phyloP scores from a whole-genome alignment of 768 basidiomycete species.

The Fomitopsis serialis region DNA sequence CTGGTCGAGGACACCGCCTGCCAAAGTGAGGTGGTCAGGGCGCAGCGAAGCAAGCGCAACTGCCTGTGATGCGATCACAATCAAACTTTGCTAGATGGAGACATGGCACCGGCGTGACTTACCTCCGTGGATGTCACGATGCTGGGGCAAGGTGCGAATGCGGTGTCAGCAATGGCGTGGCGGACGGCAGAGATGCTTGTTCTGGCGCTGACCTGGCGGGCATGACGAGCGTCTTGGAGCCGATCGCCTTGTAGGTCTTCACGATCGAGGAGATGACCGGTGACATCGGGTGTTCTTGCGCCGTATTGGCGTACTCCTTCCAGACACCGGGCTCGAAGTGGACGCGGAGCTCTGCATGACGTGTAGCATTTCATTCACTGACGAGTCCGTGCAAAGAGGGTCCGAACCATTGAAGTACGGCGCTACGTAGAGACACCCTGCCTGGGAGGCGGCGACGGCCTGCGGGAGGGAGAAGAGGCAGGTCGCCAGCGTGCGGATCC shows the following conservation, averaged over 20 bases:
- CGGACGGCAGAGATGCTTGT: no score
- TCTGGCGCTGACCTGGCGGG: slow-evolving; percentile 40
- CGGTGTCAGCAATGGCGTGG: no score
- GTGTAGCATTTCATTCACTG: neutral
- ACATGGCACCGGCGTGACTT: neutral
- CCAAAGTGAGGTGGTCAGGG: slow-evolving; percentile 40
- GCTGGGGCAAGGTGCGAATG: slow-evolving; percentile 16
- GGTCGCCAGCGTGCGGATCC: slow-evolving; percentile 51
- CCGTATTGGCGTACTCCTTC: slow-evolving; percentile 34
- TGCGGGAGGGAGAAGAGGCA: slow-evolving; percentile 51
- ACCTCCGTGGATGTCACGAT: slow-evolving; percentile 38
- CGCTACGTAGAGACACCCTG: slow-evolving; percentile 45
- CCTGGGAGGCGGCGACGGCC: slow-evolving; percentile 49
- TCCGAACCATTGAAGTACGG: slow-evolving; percentile 51
- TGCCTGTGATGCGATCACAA: slow-evolving; percentile 22
- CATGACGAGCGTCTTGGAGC: slow-evolving; percentile 39
- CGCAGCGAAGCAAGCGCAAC: slow-evolving; percentile 35
- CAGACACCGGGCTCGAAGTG: slow-evolving; percentile 38
- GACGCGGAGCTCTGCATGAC: slow-evolving; percentile 35
- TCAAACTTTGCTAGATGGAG: neutral
- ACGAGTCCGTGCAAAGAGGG: neutral
- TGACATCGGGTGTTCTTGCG: slow-evolving; percentile 37
- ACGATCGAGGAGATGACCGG: slow-evolving; percentile 35
- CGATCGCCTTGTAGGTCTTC: slow-evolving; percentile 28
- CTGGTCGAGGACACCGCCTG: slow-evolving; percentile 34